A percentile compares a stretch with the other conserved stretches of the same genome.
Conservation (phyloP, 75 land plant genomes). For the Gnetum montanum region DNA sequence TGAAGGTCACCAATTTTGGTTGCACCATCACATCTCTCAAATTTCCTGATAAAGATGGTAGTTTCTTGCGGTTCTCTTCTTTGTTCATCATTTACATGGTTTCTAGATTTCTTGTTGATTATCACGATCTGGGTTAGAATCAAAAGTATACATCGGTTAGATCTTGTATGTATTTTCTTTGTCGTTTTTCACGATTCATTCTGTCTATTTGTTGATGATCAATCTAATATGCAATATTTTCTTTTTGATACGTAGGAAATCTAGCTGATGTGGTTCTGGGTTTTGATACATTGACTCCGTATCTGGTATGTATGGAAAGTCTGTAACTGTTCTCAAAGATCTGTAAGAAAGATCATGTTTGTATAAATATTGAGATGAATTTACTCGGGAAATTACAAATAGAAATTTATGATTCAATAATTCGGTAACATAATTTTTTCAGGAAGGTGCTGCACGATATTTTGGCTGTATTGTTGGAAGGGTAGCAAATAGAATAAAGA, state of each 20-base stretch:
- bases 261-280: conserved; percentile 88
- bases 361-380: too few species aligned
- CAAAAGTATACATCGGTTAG: too few species aligned
- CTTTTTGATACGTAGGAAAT: conserved; percentile 38
- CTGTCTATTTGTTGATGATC: too few species aligned
- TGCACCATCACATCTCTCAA: conserved; percentile 67
- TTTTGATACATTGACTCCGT: conserved; percentile 81
- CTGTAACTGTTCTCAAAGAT: too few species aligned
- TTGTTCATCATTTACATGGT: not conserved
- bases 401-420: too few species aligned
- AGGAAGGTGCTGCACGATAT: conserved; percentile 65
- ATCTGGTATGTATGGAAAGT: conserved; percentile 53
- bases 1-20: conserved; percentile 65
- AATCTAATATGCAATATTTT: too few species aligned
- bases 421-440: too few species aligned
- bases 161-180: not conserved
- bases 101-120: not conserved
- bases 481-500: conserved; percentile 87
- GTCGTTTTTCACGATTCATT: too few species aligned
- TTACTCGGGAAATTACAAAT: too few species aligned
- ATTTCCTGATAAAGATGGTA: conserved; percentile 70
- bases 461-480: conserved; percentile 96
- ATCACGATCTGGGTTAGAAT: too few species aligned
- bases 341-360: too few species aligned
- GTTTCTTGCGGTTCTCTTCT: too few species aligned